Base-by-base conservation (phyloP, 2,329 filamentous ascomycete genomes). In the Neofusicoccum cordaticola region DNA sequence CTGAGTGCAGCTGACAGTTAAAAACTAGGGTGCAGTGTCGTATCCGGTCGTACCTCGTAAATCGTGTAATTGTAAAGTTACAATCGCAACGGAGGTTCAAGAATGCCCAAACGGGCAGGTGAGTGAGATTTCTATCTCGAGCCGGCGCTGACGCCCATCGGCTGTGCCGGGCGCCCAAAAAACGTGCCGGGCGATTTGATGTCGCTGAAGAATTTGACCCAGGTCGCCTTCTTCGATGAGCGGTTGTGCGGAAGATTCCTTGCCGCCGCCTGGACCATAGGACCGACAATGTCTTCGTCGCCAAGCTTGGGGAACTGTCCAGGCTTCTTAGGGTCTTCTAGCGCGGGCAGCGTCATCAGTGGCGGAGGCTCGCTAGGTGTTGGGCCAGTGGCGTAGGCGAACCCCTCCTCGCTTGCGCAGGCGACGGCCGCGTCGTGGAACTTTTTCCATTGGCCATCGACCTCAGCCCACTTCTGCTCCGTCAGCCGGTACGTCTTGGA, bases 251-350 rank as follows among this genome's bases (percentile, higher is more conserved):
- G 73, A 42, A 78, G 78, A 64, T 79, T 77, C 65, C 74, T 71
- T 12, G 73, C 68, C 41, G 74, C 69, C 66, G 78, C 67, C 68
- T 80, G 84, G 70, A 88, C 86, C 93, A 97, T 97, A 6, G 93
- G 93, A 1, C 93, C 93, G 50, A 97, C 92, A 74, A 97, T 96
- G 76, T 96, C 93, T 71, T 93, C 90, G 71, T 97, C 93, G 61
- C 93, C 93, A 37, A 94, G 86, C 70, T 89, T 88, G 27, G 93
- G 93, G 72, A 97, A 97, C 77, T 97, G 97, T 73, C 90, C 90
- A 67, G 90, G 84, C 73, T 82, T 79, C 76, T 83, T 77, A 64
- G 89, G 83, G 73, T 91, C 88, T 67, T 89, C 82, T 69, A 93
- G 85, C 31, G 85, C 84, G 0, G 90, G 90, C 68, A 93, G 86